Evolutionary conservation across 306 rosid genomes (phyloP), one percentile per base, ranked within the genome.

Genomic region (Ammopiptanthus mongolicus): DNA sequence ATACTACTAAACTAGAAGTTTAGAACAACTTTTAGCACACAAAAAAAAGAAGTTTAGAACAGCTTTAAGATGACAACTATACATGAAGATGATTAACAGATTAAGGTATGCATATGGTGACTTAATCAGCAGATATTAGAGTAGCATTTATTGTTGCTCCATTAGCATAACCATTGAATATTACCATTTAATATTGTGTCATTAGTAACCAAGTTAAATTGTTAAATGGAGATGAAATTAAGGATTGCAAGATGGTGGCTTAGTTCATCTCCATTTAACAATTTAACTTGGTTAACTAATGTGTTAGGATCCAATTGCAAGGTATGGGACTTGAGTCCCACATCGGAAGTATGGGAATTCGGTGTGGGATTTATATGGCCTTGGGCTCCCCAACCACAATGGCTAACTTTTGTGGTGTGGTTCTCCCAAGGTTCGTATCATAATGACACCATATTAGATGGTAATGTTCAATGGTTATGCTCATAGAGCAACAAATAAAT

Each of bases 1-100:
- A 58, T 29, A 81, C 84, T 39, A 53, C 80, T 66, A 74, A 5
- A 51, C 77, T 39, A 46, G 3, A 59, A 55, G 52, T 51, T 56
- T 60, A 68, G 73, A 75, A 41, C n/a, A n/a, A n/a, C n/a, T n/a
- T n/a, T n/a, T 60, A 69, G 74, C 70, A 42, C 77, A 81, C n/a
- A n/a, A n/a, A n/a, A n/a, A n/a, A n/a, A n/a, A 46, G 3, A 59
- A 55, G 52, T 51, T 56, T 60, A 69, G 74, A 76, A 42, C 77
- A 81, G 46, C 17, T 75, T 81, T 65, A 75, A 62, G 47, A 75
- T 12, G 65, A 75, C 7, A 80, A 63, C 23, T 23, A 68, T 44
- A 13, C 15, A 44, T 5, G 39, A 74, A 73, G 41, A 41, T 36
- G 31, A 65, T 57, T n/a, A n/a, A n/a, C n/a, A n/a, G n/a, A n/a